phyloP scores from a whole-genome alignment of 1,139 yeast species.

The Yamadazyma conglobata region DNA sequence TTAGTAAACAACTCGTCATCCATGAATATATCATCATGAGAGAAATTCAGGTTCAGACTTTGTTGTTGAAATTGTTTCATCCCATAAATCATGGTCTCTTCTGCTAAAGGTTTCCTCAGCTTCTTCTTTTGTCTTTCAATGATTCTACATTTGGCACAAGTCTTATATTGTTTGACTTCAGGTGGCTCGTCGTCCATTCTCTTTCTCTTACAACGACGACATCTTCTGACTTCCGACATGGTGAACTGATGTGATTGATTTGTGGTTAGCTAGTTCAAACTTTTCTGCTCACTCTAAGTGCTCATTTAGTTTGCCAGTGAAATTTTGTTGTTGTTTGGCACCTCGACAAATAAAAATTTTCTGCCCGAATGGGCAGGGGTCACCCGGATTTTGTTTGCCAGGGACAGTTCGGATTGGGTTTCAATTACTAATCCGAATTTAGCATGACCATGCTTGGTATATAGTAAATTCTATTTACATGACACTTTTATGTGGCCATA shows the following conservation, averaged over 20 bases:
- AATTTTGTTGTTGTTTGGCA: constrained; percentile 1
- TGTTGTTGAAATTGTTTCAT: constrained; percentile 48
- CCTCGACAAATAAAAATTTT: constrained; percentile 2
- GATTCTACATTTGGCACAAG: constrained; percentile 59
- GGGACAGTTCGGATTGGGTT: too few relatives aligned
- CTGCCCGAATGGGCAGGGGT: too few relatives aligned
- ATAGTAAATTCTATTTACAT: too few relatives aligned
- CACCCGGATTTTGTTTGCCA: too few relatives aligned
- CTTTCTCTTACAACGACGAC: constrained; percentile 60
- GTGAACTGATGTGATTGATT: too few relatives aligned
- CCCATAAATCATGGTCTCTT: constrained; percentile 48
- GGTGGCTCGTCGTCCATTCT: constrained; percentile 59
- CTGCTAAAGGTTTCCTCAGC: constrained; percentile 45
- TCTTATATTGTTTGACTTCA: constrained; percentile 54
- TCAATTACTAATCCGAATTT: too few relatives aligned
- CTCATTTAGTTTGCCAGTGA: too few relatives aligned
- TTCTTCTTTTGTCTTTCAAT: constrained; percentile 50
- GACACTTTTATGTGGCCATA: too few relatives aligned
- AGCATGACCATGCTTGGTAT: too few relatives aligned
- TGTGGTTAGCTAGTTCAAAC: too few relatives aligned
- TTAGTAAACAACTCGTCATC: constrained; percentile 25
- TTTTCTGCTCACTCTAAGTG: too few relatives aligned
- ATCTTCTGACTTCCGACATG: constrained; percentile 36
- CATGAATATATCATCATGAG: constrained; percentile 37
- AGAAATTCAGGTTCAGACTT: constrained; percentile 34